These are phyloP conservation scores for Ceratocystis cubensis DNA, from an alignment of 2,329 filamentous ascomycete genomes.

Conservation along the genomic window DNA sequence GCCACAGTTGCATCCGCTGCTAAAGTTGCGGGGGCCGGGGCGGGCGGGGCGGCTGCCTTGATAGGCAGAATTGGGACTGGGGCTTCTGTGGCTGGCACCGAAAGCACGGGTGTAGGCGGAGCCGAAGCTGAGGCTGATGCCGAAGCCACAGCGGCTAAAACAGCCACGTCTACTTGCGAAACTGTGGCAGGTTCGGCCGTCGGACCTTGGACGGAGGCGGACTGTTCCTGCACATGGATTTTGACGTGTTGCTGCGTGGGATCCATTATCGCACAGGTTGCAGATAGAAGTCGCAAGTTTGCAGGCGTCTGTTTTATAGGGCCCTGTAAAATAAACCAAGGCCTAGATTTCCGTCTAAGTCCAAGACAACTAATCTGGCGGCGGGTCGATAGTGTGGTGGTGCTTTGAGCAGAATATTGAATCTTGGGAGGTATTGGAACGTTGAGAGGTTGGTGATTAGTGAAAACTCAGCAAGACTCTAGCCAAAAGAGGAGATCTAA, in stretches of 20 bases:
- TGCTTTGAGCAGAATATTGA: conserved; percentile 11
- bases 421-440: conserved; percentile 18
- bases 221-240: conserved; percentile 4
- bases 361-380: background rate
- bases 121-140: background rate
- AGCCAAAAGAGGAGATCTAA: background rate
- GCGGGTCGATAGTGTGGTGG: background rate
- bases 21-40: background rate
- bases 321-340: background rate
- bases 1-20: background rate
- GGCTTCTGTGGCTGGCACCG: background rate
- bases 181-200: background rate
- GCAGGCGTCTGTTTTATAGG: background rate
- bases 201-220: background rate
- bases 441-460: conserved; percentile 20
- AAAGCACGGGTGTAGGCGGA: conserved; percentile 2
- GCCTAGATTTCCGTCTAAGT: background rate
- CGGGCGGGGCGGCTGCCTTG: background rate
- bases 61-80: background rate
- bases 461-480: conserved; percentile 11
- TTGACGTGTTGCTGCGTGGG: background rate
- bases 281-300: background rate
- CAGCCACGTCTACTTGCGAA: conserved; percentile 7
- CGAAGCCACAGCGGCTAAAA: background rate
- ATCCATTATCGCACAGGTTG: background rate